Percentiles rank a stretch among this genome's conserved stretches.
Conservation (phyloP, 1,284 basidiomycete species). For the Gastroboletus turbinatus region DNA sequence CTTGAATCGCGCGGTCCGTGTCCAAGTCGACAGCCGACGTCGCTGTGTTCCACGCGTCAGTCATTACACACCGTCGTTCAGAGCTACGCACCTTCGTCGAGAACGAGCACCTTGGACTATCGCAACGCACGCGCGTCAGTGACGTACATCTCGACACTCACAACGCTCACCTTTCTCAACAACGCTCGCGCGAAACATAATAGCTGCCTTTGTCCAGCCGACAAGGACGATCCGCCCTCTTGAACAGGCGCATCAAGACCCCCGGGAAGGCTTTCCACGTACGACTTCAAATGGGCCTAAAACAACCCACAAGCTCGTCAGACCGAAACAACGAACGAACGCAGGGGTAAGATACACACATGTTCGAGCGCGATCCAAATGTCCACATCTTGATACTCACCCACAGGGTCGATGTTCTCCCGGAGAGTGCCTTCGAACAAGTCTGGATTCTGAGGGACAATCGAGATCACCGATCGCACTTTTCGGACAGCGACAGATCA, state of each 20-base stretch:
- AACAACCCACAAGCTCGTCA: neutral
- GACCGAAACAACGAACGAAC: neutral
- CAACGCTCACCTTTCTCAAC: conserved; percentile 53
- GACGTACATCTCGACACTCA: neutral
- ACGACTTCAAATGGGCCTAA: conserved; percentile 65
- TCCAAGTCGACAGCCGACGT: conserved; percentile 87
- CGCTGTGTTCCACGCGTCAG: conserved; percentile 40
- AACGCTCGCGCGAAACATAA: conserved; percentile 82
- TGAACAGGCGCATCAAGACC: conserved; percentile 75
- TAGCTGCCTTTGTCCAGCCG: conserved; percentile 83
- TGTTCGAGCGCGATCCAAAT: conserved; percentile 85
- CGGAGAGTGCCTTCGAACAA: conserved; percentile 86
- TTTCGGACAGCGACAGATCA: neutral
- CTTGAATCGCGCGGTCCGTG: conserved; percentile 85
- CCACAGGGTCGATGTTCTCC: conserved; percentile 82
- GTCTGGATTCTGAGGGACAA: conserved; percentile 85
- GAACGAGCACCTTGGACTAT: conserved; percentile 80
- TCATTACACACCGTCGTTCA: neutral
- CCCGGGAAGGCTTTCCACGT: conserved; percentile 69
- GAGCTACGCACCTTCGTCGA: conserved; percentile 73
- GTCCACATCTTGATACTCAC: conserved; percentile 67
- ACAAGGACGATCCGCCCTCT: conserved; percentile 83
- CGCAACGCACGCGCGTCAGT: neutral
- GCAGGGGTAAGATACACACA: conserved; percentile 38
- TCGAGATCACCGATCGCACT: conserved; percentile 79